A percentile compares a stretch with the other conserved stretches of the same genome.
Conservation (phyloP, 2,329 filamentous ascomycete species). For the Triangularia setosa region DNA sequence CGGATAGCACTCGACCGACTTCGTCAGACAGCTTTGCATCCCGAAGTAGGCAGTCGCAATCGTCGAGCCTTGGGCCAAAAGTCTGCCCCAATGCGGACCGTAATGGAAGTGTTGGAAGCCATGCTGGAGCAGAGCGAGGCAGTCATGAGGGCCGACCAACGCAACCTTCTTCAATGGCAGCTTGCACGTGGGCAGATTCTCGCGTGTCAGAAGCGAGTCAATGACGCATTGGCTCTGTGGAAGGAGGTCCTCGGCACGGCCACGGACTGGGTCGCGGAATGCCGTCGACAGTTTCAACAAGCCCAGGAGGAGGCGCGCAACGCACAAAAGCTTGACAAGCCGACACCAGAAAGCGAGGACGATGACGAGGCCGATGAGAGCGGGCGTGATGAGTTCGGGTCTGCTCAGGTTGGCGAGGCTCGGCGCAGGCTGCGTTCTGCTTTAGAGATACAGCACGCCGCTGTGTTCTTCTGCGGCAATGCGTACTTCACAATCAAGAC, state of each 20-base stretch:
- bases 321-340: conserved; percentile 18
- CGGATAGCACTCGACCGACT: conserved; percentile 72
- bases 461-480: conserved; percentile 80
- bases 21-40: conserved; percentile 80
- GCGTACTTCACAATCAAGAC: conserved; percentile 79
- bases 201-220: conserved; percentile 67
- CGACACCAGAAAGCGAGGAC: conserved; percentile 29
- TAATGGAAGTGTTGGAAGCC: conserved; percentile 78
- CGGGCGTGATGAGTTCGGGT: conserved; percentile 30
- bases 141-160: conserved; percentile 63
- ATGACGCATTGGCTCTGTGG: conserved; percentile 70
- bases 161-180: conserved; percentile 58
- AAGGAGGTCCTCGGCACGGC: conserved; percentile 49
- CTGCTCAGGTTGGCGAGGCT: conserved; percentile 49
- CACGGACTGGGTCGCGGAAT: conserved; percentile 55
- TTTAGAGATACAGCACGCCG: conserved; percentile 76
- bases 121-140: conserved; percentile 87
- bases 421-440: conserved; percentile 66
- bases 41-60: conserved; percentile 69
- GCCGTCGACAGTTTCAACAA: conserved; percentile 55
- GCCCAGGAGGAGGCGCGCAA: conserved; percentile 43
- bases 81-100: conserved; percentile 68
- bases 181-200: conserved; percentile 72
- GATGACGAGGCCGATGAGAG: conserved; percentile 33
- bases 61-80: conserved; percentile 60